Evolutionary conservation across 345 rosid species (phyloP), one percentile per base, ranked within the genome.

Genomic region (Linum tenue): DNA sequence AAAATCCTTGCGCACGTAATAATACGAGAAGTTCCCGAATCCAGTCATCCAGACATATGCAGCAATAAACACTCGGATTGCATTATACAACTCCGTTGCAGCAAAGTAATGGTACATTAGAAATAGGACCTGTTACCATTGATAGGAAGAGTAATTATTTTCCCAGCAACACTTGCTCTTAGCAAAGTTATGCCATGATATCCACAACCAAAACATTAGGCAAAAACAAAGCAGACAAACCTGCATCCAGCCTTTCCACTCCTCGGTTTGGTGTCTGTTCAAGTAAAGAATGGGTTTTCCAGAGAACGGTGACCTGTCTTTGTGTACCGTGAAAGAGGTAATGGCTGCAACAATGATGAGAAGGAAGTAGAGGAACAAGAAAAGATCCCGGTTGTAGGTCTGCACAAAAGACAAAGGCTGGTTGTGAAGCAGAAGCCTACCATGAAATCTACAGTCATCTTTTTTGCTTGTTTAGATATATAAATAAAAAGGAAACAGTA

Each of bases 231-330:
- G 36, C 44, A 22, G 38, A 76, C 87, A 76, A 75, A 94, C 99
- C 99, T 94, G 99, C 99, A 94, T 94, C 99, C 99, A 94, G 71
- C 99, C 99, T 81, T 80, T 94, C 99, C 99, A 94, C 76, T 94
- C 99, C 80, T 94, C 99, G 31, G 99, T 92, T 80, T 92, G 97
- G 84, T 92, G 97, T 68, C 98, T 90, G 70, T 92, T 92, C 89
- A 92, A 77, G 77, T 90, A 90, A 65, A 86, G 89, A 67, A 92
- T 90, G 67, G 95, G 63, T 67, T 92, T 92, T 66, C 98, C 98
- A 0, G 86, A 88, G 79, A 88, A 61, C 17, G 99, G 89, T 61
- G 97, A 90, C 82, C 75, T 88, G 72, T 94, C 99, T 70, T 75
- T 80, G 75, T 92, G 98, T 74, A 84, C 76, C 55, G 73, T 94